These are phyloP conservation scores for Smallanthus sonchifolius DNA, from an alignment of 129 eudicot genomes.

Conservation along the genomic window DNA sequence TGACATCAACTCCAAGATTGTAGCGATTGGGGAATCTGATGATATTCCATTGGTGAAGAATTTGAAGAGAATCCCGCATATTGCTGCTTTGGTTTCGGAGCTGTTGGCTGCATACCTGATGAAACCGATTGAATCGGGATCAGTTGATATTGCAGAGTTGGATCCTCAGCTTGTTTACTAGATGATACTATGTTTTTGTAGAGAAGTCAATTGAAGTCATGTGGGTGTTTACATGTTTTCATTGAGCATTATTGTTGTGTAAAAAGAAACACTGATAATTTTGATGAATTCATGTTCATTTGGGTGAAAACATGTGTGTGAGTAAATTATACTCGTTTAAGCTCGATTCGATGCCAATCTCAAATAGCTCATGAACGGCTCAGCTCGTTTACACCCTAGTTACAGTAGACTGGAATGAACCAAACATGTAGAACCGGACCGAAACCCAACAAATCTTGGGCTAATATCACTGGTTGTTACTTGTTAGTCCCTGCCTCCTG, in stretches of 20 bases:
- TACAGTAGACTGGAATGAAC: neutral
- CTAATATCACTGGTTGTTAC: neutral
- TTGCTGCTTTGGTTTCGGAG: constrained; percentile 88
- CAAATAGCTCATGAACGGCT: no score
- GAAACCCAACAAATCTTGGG: neutral
- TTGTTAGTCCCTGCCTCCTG: neutral
- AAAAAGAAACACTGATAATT: constrained; percentile 20
- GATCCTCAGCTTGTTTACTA: constrained; percentile 88
- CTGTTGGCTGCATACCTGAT: constrained; percentile 86
- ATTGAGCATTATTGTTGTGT: constrained; percentile 22
- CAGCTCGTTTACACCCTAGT: neutral
- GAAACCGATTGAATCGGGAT: constrained; percentile 95
- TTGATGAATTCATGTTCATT: constrained; percentile 16
- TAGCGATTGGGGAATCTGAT: constrained; percentile 62
- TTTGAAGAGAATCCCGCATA: constrained; percentile 80
- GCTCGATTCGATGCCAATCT: no score
- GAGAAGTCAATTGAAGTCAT: constrained; percentile 2
- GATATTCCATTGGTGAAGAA: constrained; percentile 83
- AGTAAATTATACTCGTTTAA: no score
- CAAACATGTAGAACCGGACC: neutral
- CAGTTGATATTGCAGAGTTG: constrained; percentile 82
- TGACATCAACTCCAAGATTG: constrained; percentile 58
- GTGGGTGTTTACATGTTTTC: constrained; percentile 8
- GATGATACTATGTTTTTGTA: constrained; percentile 12
- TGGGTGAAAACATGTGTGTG: no score